Evolutionary conservation across 2,329 filamentous ascomycete species (phyloP).

Genomic region (Penicillium sp.): DNA sequence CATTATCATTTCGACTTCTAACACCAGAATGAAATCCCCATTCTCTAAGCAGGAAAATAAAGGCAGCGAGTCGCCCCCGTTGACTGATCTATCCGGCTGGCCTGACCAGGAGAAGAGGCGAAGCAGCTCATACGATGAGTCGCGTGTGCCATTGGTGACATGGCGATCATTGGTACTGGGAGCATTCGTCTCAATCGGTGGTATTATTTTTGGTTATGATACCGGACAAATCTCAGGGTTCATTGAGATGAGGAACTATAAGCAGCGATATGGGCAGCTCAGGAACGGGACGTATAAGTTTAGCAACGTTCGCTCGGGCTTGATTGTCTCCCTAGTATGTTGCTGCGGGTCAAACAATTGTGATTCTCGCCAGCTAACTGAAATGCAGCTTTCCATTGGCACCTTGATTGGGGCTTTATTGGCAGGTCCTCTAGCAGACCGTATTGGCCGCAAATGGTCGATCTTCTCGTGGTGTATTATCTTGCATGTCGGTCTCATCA

Average conservation of each 20-base stretch:
- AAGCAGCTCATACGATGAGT: constrained; percentile 23
- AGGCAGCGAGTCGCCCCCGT: constrained; percentile 6
- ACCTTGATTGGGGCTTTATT: constrained; percentile 41
- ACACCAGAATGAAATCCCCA: constrained; percentile 11
- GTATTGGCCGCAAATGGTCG: constrained; percentile 41
- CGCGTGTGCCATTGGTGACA: constrained; percentile 33
- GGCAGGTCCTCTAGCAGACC: constrained; percentile 40
- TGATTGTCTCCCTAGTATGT: constrained; percentile 38
- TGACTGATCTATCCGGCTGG: constrained; percentile 9
- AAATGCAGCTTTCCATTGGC: constrained; percentile 36
- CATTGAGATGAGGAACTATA: constrained; percentile 40
- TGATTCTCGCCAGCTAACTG: not conserved
- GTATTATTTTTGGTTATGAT: constrained; percentile 43
- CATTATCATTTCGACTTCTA: not conserved
- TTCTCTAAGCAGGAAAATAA: constrained; percentile 6
- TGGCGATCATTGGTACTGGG: constrained; percentile 37
- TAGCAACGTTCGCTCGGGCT: constrained; percentile 40
- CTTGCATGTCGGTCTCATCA: constrained; percentile 40
- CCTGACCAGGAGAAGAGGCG: constrained; percentile 16
- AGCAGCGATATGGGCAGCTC: constrained; percentile 36
- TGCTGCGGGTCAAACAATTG: not conserved
- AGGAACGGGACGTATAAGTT: constrained; percentile 34
- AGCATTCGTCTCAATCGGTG: constrained; percentile 44
- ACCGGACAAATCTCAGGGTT: constrained; percentile 46
- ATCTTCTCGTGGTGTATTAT: constrained; percentile 41